Evolutionary conservation across 2,329 filamentous ascomycete genomes (phyloP), one percentile per base, ranked within the genome.

Genomic region (Aspergillus tubingensis): DNA sequence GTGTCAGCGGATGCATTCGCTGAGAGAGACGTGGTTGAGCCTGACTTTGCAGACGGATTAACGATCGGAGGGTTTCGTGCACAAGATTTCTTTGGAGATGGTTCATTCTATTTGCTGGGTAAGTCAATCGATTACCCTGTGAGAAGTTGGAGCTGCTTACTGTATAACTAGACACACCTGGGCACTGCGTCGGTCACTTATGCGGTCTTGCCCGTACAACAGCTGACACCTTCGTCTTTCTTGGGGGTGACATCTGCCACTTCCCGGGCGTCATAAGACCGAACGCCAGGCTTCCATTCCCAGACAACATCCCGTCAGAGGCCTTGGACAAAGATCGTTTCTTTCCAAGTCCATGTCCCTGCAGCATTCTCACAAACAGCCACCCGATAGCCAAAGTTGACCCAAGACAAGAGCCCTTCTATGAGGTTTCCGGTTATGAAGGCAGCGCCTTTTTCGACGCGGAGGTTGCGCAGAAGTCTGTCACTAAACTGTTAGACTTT

Each of bases 1-100:
- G 66, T 80, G 0, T 66, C 70, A 3, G 75, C 78, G 41, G 73
- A 65, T 13, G 76, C 80, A 58, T 59, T 59, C 21, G 44, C 44
- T 11, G 61, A 54, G 13, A 62, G 65, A 13, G 30, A 41, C 1
- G 23, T 68, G 5, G 27, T 43, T 0, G 66, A 65, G 39, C 30
- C 44, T 4, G 47, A 58, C 32, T 63, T 63, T 15, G 21, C 30
- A n/a, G 30, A 21, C 2, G 38, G 23, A 17, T 25, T 66, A 6
- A 60, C 60, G 27, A 67, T 74, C 50, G 68, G 71, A 44, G 32
- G 58, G 7, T 69, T 70, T 44, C 52, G 56, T 25, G 72, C 70
- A 1, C 19, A 67, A 5, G 72, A 74, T 54, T 74, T 65, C 50
- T 74, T 72, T 38, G 67, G 65, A 1, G 70, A 74, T 50, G 70